Base-by-base conservation (phyloP, 169 alveolate genomes). In the Plasmodium vinckei region DNA sequence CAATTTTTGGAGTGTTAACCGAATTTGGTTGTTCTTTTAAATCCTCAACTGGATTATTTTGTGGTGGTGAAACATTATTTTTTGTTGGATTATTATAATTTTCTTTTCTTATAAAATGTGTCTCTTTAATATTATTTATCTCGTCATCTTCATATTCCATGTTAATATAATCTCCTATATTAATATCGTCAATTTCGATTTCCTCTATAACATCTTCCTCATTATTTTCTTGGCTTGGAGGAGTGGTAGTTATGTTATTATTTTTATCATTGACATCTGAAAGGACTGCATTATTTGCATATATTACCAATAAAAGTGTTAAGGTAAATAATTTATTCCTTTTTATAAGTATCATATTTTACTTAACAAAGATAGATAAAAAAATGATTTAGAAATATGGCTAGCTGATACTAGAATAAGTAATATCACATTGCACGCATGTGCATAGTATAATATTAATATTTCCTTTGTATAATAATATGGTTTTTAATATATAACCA, bases 281-380 rank as follows among this genome's bases (percentile, higher is more conserved):
- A 21, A 63, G 9, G 23, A 63, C 59, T 12, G 19, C 68, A 63
- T 33, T 64, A 23, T 77, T 77, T 56, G 49, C 27, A 77, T 77
- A 64, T 61, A 77, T 23, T 5, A 77, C 68, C 27, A 77, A 46
- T 27, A 77, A 63, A 63, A 61, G 12, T 47, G 39, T 9, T 0
- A 77, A 57, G 49, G 88, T 63, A 54, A 77, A 42, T 27, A 54
- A 63, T 39, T 64, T 49, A 27, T 63, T 54, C 47, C 77, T 63
- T 54, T 27, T 77, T 46, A 56, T 19, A 69, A 67, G 53, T 51
- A 64, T 77, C 88, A 77, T 77, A 19, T 63, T 69, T 46, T 77
- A 42, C 13, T 39, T 63, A 25, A 33, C 57, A 9, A n/a, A 47
- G 63, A 61, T 42, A 63, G 27, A 1, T 17, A 7, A 51, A 51